Conservation (phyloP, 768 basidiomycete species). For the Austroboletus eburneus region DNA sequence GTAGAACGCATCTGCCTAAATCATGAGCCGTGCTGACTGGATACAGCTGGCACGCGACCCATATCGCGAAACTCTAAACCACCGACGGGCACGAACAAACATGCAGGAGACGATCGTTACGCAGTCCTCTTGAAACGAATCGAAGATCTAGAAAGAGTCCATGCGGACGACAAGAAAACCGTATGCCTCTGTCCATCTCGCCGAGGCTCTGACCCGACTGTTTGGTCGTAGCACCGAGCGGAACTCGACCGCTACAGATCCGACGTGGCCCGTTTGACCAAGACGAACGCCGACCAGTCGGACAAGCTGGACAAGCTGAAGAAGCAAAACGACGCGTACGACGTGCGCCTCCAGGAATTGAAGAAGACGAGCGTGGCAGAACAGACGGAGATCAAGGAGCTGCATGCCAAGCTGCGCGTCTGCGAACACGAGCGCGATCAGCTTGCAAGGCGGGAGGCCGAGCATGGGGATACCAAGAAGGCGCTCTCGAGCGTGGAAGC, state of each 20-base stretch:
- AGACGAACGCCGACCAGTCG: conserved; percentile 43
- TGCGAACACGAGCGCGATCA: conserved; percentile 57
- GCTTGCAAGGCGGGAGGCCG: conserved; percentile 47
- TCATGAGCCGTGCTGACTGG: not conserved
- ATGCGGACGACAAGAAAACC: conserved; percentile 60
- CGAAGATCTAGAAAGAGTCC: conserved; percentile 58
- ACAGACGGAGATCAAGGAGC: conserved; percentile 59
- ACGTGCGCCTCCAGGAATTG: conserved; percentile 57
- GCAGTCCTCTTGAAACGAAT: conserved; percentile 56
- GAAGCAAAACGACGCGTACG: conserved; percentile 56
- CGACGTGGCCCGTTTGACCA: conserved; percentile 50
- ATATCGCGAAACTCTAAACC: conserved; percentile 26
- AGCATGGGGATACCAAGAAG: conserved; percentile 48
- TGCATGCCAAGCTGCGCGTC: conserved; percentile 53
- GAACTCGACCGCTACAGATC: conserved; percentile 57
- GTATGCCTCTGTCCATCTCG: conserved; percentile 34
- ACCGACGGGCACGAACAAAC: conserved; percentile 15
- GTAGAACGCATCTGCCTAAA: conserved; percentile 25
- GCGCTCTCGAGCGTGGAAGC: conserved; percentile 46
- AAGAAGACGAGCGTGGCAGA: conserved; percentile 47
- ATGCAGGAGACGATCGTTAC: conserved; percentile 42
- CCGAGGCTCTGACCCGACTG: not conserved
- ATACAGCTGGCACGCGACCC: conserved; percentile 25
- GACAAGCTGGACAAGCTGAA: conserved; percentile 59
- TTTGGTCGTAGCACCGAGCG: conserved; percentile 53